Evolutionary conservation across 305 asterid species (phyloP).

Genomic region (Fraxinus nigra): DNA sequence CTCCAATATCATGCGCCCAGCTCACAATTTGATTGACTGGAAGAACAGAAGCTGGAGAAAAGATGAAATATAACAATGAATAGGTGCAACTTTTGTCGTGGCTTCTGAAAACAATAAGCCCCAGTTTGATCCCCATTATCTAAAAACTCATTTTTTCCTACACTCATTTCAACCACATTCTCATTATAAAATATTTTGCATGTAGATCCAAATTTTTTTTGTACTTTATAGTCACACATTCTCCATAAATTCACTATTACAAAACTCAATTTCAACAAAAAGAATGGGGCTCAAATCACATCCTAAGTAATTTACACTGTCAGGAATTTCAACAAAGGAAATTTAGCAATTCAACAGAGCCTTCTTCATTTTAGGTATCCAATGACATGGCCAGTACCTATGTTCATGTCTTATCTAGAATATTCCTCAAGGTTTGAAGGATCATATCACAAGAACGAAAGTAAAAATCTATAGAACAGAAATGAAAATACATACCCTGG

Average conservation of each 20-base stretch:
- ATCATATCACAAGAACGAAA: not conserved
- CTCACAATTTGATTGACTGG: conserved; percentile 76
- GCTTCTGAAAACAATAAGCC: conserved; percentile 9
- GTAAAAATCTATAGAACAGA: not conserved
- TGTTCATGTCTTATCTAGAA: not conserved
- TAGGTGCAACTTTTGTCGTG: not conserved
- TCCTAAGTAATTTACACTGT: not conserved
- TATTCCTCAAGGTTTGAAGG: conserved; percentile 11
- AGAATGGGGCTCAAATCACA: not conserved
- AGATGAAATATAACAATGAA: not conserved
- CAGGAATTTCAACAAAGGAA: not conserved
- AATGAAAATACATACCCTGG: conserved; percentile 13
- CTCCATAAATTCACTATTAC: not conserved
- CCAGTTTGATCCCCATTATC: not conserved
- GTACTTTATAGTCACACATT: not conserved
- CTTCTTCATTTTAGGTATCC: not conserved
- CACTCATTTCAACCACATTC: not conserved
- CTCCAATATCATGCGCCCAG: conserved; percentile 94
- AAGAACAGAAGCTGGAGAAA: conserved; percentile 66
- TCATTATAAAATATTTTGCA: not conserved
- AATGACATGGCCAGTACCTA: not conserved
- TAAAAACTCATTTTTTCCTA: not conserved
- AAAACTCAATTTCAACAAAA: not conserved
- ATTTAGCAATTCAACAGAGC: conserved; percentile 4
- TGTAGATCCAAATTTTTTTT: no score